Evolutionary conservation across 176 grass and related monocot genomes (phyloP).

Genomic region (Alopecurus myosuroides): DNA sequence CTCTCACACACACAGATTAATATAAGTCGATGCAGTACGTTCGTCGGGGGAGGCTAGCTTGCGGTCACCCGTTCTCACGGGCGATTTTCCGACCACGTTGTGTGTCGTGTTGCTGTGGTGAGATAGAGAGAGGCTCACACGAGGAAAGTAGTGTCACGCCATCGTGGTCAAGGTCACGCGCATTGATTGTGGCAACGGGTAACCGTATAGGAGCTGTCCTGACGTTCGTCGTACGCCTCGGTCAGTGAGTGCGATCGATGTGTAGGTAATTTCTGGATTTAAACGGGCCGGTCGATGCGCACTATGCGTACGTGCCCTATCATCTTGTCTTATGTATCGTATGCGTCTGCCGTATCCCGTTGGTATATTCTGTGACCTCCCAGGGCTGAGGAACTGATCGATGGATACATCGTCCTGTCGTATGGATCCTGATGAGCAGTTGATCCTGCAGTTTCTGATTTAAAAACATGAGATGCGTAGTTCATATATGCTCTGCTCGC

Average conservation of each 20-base stretch:
- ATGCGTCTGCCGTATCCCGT: slow-evolving; percentile 13
- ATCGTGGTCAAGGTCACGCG: too few species aligned
- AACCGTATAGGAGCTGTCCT: too few species aligned
- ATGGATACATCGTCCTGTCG: not conserved
- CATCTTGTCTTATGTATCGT: too few species aligned
- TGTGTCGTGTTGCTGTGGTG: too few species aligned
- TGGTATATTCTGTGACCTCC: slow-evolving; percentile 26
- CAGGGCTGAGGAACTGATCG: slow-evolving; percentile 14
- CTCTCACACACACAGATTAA: not conserved
- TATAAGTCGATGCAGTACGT: not conserved
- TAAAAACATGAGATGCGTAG: not conserved
- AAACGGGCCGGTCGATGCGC: not conserved
- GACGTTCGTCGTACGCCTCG: not conserved
- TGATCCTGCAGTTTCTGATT: not conserved
- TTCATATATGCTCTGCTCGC: not conserved
- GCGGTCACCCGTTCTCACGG: too few species aligned
- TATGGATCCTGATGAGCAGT: not conserved
- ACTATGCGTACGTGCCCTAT: not conserved
- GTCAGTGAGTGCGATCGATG: not conserved
- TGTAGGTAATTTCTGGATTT: not conserved
- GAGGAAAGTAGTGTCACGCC: too few species aligned
- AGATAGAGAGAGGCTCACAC: too few species aligned
- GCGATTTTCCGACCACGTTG: too few species aligned
- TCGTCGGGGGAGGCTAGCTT: too few species aligned
- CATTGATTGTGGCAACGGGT: too few species aligned